Evolutionary conservation across 306 rosid species (phyloP).

Genomic region (Corylus heterophylla): DNA sequence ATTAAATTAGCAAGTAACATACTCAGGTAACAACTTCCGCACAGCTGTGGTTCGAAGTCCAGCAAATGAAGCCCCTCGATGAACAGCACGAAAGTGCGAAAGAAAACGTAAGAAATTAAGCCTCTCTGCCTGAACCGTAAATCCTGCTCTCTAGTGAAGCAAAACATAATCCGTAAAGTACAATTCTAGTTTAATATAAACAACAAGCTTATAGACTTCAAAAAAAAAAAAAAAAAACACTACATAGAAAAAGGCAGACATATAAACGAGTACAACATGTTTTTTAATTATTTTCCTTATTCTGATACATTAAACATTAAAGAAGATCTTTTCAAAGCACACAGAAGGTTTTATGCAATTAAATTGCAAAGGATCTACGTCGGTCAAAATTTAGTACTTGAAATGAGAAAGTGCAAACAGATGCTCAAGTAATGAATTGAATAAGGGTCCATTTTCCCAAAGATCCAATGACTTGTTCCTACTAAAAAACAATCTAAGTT

Average conservation of each 20-base stretch:
- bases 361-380: background rate
- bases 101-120: slow-evolving; percentile 81
- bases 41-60: slow-evolving; percentile 95
- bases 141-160: slow-evolving; percentile 75
- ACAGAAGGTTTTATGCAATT: background rate
- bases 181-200: background rate
- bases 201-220: slow-evolving; percentile 18
- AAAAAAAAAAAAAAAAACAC: background rate
- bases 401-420: background rate
- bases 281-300: background rate
- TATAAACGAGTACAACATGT: background rate
- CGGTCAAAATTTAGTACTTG: background rate
- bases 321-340: background rate
- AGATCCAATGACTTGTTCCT: no score
- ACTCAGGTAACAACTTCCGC: slow-evolving; percentile 95
- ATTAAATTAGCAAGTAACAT: slow-evolving; percentile 31
- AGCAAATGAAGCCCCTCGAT: slow-evolving; percentile 96
- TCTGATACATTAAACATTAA: background rate
- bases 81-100: slow-evolving; percentile 94
- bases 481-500: background rate
- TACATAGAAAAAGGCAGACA: background rate
- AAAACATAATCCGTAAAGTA: slow-evolving; percentile 29
- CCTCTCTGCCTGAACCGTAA: slow-evolving; percentile 87
- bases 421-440: background rate
- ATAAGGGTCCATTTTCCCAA: background rate